Evolutionary conservation across 805 yeast genomes (phyloP), one percentile per base, ranked within the genome.

Genomic region (Wickerhamiella siamensis): DNA sequence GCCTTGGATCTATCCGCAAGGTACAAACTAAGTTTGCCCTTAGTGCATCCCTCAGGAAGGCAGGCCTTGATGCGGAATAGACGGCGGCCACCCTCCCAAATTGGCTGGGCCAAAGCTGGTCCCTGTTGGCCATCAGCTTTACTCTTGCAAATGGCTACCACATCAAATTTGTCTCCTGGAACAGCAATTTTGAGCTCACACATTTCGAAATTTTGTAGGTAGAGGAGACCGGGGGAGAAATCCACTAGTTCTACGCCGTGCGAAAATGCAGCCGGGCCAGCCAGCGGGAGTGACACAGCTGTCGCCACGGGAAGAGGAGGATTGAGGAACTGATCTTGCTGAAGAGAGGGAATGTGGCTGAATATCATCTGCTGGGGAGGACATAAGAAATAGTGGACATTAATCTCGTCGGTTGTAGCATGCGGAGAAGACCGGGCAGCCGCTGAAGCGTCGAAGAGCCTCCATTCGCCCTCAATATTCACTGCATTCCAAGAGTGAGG

Each of bases 401-500:
- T 42, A 21, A 66, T 38, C 54, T 53, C 20, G 52, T 48, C 20
- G 2, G 69, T 54, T 1, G 78, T 74, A 47, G 75, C 70, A 1
- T 79, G 59, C 4, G 67, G 58, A 51, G 77, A 78, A 6, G 29
- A 24, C 12, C 10, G 29, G 12, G 29, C 6, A 1, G 83, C 86
- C 24, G 79, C 52, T 4, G 76, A 65, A 4, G 74, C 77, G 57
- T 88, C 98, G 46, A 88, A 59, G 46, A 91, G 69, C 45, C 88
- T 66, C 74, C 87, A 86, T 55, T 81, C 80, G 32, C 77, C 77
- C 45, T 83, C 79, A 14, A 86, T 60, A 29, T 79, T 58, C 1
- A 86, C 76, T 1, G 94, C 75, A 42, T 84, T 69, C 98, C 98
- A 91, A 42, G 82, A 75, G 60, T 91, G 98, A 48, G 67, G 71